Evolutionary conservation across 2,329 filamentous ascomycete species (phyloP).

Genomic region (Alternaria panax): DNA sequence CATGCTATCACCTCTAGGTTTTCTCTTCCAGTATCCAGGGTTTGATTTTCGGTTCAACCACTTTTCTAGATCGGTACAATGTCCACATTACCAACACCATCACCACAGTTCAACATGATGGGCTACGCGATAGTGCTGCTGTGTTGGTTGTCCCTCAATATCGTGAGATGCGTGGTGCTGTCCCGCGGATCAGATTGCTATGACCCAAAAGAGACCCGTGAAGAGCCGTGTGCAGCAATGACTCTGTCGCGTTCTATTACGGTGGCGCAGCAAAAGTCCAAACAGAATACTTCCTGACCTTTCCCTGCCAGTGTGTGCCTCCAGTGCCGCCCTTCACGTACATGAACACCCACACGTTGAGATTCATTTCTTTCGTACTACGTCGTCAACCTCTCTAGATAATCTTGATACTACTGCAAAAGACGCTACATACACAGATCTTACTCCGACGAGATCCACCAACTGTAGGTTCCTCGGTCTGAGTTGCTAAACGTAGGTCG

Average conservation of each 20-base stretch:
- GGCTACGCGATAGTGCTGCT: no score
- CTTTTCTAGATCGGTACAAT: no score
- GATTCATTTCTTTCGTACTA: not conserved
- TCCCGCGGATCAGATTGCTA: not conserved
- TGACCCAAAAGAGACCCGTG: not conserved
- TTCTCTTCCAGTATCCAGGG: not conserved
- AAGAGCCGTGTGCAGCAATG: not conserved
- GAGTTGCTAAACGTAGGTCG: accelerated
- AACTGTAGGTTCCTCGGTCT: not conserved
- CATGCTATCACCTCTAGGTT: not conserved
- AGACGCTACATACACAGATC: not conserved
- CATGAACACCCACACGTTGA: not conserved
- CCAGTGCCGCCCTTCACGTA: not conserved
- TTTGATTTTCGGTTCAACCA: no score
- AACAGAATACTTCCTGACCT: not conserved
- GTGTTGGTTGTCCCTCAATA: no score
- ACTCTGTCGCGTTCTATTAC: not conserved
- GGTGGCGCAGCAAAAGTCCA: not conserved
- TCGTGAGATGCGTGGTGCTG: not conserved
- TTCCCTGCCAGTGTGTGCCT: not conserved
- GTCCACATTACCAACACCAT: no score
- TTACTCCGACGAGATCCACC: accelerated
- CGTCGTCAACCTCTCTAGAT: not conserved
- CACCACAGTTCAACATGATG: no score
- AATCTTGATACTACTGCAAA: not conserved